Base-by-base conservation (phyloP, 2,329 filamentous ascomycete species). In the Cytospora schulzeri region DNA sequence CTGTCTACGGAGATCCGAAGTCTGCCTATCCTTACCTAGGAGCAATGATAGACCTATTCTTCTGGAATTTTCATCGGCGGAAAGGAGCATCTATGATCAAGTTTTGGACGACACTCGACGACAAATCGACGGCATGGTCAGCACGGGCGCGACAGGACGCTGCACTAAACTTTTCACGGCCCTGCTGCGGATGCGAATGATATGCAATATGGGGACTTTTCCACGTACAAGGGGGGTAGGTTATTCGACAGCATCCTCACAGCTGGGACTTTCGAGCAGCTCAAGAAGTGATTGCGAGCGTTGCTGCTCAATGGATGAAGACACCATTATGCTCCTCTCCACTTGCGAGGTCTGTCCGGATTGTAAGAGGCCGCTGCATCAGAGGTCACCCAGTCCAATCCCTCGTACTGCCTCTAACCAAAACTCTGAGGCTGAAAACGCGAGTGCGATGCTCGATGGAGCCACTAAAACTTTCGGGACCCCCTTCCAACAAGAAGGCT, bases 1-100 rank as follows among this genome's bases (percentile, higher is more conserved):
- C 4, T 79, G 77, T 56, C 71, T 83, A 0, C 76, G 79, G 1
- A 72, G 80, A 8, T 79, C 76, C 0, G 80, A 77, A 28, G 75
- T 78, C 1, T 67, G 79, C 4, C 71, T 82, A 1, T 35, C 74
- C 15, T 70, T 83, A 0, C 58, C 58, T 15, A 22, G 17, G 1
- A 60, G 58, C 33, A 22, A 33, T 3, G 50, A 60, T n/a, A 35
- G 19, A n/a, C 6, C 38, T 4, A 17, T 53, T 1, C 31, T 24
- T 14, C 48, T 60, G 2, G 75, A 76, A 59, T 75, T 77, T 55
- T 60, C 58, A 11, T 24, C 22, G 15, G 22, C 17, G 26, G 58
- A 60, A 11, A 22, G 50, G 22, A 12, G n/a, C 6, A 33, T 38
- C 15, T 60, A 60, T 9, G 33, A 60, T 29, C 17, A 15, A 2